These are phyloP conservation scores for Silene coronaria DNA, from an alignment of 179 eudicot genomes.

Conservation along the genomic window DNA sequence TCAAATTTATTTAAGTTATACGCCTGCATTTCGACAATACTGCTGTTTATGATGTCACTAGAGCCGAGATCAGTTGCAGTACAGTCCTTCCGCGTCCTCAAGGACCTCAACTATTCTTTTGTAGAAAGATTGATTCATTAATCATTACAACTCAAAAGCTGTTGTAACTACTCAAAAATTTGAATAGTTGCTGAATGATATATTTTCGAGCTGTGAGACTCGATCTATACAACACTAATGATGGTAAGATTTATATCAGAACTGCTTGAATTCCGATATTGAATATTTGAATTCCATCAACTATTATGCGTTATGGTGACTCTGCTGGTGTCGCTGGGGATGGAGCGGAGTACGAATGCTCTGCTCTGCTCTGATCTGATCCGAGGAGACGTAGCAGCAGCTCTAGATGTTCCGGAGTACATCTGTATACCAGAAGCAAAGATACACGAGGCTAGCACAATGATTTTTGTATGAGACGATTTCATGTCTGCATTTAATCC, in stretches of 20 bases:
- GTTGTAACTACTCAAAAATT: constrained; percentile 16
- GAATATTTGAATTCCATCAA: background rate
- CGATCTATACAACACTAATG: background rate
- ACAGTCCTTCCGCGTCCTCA: constrained; percentile 5
- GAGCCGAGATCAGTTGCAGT: constrained; percentile 11
- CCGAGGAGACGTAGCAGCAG: too few species aligned
- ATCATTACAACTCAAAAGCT: constrained; percentile 19
- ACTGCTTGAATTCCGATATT: background rate
- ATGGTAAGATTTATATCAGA: background rate
- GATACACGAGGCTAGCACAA: too few species aligned
- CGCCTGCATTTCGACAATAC: constrained; percentile 21
- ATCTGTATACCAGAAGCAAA: too few species aligned
- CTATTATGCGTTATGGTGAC: too few species aligned
- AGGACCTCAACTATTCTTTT: constrained; percentile 20
- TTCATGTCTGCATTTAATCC: too few species aligned
- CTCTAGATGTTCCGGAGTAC: too few species aligned
- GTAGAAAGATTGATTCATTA: constrained; percentile 26
- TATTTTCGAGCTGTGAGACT: constrained; percentile 5
- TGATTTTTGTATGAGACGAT: too few species aligned
- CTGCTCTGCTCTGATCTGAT: too few species aligned
- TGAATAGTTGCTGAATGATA: constrained; percentile 12
- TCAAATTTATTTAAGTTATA: constrained; percentile 31
- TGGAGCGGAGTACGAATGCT: too few species aligned
- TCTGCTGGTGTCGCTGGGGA: too few species aligned
- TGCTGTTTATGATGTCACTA: constrained; percentile 22